Conservation (phyloP, 768 basidiomycete species). For the Amanita inopinata region DNA sequence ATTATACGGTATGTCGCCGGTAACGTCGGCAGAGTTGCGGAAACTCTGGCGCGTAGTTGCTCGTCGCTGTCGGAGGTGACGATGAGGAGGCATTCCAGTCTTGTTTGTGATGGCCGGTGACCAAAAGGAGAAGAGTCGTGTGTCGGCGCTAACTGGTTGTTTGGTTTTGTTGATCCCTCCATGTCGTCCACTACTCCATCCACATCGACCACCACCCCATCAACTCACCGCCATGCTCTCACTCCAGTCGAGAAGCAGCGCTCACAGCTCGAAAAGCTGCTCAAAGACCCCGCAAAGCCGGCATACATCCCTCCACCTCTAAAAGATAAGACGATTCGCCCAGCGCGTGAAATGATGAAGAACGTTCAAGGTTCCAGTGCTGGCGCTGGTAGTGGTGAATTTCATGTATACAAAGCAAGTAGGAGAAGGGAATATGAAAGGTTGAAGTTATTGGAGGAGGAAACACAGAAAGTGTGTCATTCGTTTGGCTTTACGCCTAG, state of each 20-base stretch:
- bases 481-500: neutral
- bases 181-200: conserved; percentile 13
- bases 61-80: too few relatives aligned
- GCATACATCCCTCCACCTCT: conserved; percentile 72
- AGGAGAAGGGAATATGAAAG: conserved; percentile 93
- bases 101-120: too few relatives aligned
- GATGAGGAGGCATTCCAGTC: too few relatives aligned
- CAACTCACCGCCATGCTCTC: conserved; percentile 37
- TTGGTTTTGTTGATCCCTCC: neutral
- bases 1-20: too few relatives aligned
- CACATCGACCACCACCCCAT: conserved; percentile 19
- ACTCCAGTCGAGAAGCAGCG: conserved; percentile 45
- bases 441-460: conserved; percentile 82
- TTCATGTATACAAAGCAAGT: conserved; percentile 97
- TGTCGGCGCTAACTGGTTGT: too few relatives aligned
- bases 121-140: too few relatives aligned
- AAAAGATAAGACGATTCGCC: conserved; percentile 71
- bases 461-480: conserved; percentile 55
- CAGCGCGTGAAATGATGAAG: conserved; percentile 96
- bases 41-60: too few relatives aligned
- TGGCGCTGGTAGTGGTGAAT: conserved; percentile 95
- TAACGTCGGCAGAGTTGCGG: too few relatives aligned
- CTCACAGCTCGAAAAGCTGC: conserved; percentile 72
- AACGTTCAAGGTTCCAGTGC: conserved; percentile 98
- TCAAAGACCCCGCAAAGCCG: conserved; percentile 82